These are phyloP conservation scores for Acacia concinna DNA, from an alignment of 331 rosid genomes.

Conservation along the genomic window DNA sequence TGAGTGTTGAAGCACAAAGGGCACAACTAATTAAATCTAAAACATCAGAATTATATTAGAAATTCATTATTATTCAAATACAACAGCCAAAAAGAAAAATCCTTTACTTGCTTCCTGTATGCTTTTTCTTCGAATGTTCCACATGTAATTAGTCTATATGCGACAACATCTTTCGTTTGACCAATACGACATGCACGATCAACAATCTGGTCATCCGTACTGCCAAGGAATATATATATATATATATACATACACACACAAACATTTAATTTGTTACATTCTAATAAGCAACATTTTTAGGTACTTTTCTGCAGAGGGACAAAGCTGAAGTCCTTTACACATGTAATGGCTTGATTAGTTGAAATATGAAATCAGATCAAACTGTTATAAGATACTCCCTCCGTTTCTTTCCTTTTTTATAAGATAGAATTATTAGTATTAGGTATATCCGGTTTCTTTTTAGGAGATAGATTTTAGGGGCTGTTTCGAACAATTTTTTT, in stretches of 20 bases:
- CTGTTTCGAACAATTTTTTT: too few species aligned
- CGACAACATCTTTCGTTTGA: constrained; percentile 83
- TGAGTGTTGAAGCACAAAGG: neutral
- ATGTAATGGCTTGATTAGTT: neutral
- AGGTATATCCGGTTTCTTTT: too few species aligned
- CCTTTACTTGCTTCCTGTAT: constrained; percentile 81
- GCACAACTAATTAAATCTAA: neutral
- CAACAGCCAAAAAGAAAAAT: neutral
- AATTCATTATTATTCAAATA: constrained; percentile 21
- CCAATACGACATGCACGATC: constrained; percentile 97
- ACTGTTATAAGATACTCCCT: neutral
- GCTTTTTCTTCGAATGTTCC: constrained; percentile 98
- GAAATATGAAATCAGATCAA: neutral
- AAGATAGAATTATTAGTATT: too few species aligned
- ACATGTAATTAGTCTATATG: constrained; percentile 88
- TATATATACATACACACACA: neutral
- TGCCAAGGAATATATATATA: constrained; percentile 33
- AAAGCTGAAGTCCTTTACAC: neutral
- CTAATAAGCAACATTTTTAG: constrained; percentile 18
- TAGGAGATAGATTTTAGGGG: too few species aligned
- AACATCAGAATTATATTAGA: neutral
- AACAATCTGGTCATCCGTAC: constrained; percentile 92
- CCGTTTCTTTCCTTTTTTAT: too few species aligned
- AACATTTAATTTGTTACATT: neutral
- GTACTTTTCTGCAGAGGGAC: neutral